Evolutionary conservation across 495 filamentous ascomycete species (phyloP), one percentile per base, ranked within the genome.

Genomic region (Rhypophila decipiens): DNA sequence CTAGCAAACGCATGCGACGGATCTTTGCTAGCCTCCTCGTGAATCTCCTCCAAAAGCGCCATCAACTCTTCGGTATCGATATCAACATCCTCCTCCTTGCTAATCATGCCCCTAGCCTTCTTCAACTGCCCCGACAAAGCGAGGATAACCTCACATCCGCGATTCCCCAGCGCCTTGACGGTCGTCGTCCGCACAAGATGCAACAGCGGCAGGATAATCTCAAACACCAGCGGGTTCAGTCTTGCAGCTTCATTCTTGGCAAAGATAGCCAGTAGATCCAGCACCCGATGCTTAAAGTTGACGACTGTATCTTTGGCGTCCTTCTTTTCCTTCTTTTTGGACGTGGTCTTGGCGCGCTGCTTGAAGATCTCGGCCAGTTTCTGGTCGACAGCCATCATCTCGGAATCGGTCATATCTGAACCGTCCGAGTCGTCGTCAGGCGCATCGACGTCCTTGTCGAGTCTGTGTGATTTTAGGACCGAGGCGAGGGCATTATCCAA

Each of bases 271-370:
- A 97, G 74, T 1, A 97, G 71, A 56, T 97, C 93, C 12, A 98
- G 70, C 8, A 96, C 83, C 29, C 90, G 84, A 68, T 85, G 86
- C 73, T 98, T 98, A 79, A 97, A 96, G 66, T 91, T 88, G 53
- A 93, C 68, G 56, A 97, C 86, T n/a, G 76, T 87, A 45, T 91
- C 86, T 57, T 87, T 88, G 38, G 93, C 88, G 48, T 87, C 85
- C 60, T 86, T 88, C 48, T 84, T 83, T 59, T 93, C 85, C 59
- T 87, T 80, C 64, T 88, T 87, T 63, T 86, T 84, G 49, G 51
- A 63, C n/a, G 58, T 54, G 5, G 60, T 70, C 53, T 77, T 82
- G 33, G 59, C 56, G 37, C 83, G 78, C 47, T 91, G 83, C 46
- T 79, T 74, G 75, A 97, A 96, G 40, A 96, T 85, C 47, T 86